Percentiles rank a stretch among this genome's conserved stretches.
Evolutionary conservation across 805 yeast species (phyloP).

Genomic region (Zygoascus bituminiphila): DNA sequence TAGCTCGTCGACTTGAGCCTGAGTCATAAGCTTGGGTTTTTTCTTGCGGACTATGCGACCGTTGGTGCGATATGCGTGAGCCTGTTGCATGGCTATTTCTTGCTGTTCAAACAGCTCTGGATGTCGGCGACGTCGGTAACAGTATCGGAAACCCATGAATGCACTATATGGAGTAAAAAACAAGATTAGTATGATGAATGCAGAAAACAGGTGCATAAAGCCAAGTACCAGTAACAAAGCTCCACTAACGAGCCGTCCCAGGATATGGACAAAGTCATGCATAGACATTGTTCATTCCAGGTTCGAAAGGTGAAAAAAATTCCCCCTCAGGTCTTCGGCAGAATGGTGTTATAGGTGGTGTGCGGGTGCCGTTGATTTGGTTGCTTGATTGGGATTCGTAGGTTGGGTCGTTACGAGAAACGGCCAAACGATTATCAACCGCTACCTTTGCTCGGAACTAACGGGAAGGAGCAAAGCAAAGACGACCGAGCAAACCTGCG

Average conservation of each 20-base stretch:
- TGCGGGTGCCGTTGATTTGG: too few species aligned
- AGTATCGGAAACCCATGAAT: constrained; percentile 26
- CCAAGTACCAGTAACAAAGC: background rate
- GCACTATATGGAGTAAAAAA: constrained; percentile 17
- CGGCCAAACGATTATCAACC: too few species aligned
- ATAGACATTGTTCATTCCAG: too few species aligned
- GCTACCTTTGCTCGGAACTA: too few species aligned
- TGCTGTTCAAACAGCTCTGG: constrained; percentile 12
- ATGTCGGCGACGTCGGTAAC: constrained; percentile 23
- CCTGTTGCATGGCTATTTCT: constrained; percentile 7
- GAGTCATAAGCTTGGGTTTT: constrained; percentile 22
- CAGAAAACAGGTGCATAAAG: constrained; percentile 2
- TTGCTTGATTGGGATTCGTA: too few species aligned
- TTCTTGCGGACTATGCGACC: constrained; percentile 10
- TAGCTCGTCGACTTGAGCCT: constrained; percentile 24
- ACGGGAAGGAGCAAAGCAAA: too few species aligned
- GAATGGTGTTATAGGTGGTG: too few species aligned
- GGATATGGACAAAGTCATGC: too few species aligned
- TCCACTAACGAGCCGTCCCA: background rate
- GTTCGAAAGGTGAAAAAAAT: too few species aligned
- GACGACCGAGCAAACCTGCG: too few species aligned
- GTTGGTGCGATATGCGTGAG: constrained; percentile 5
- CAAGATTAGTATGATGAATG: constrained; percentile 12
- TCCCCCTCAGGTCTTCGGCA: too few species aligned
- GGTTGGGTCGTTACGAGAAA: too few species aligned